Evolutionary conservation across 305 asterid species (phyloP).

Genomic region (Striga hermonthica): DNA sequence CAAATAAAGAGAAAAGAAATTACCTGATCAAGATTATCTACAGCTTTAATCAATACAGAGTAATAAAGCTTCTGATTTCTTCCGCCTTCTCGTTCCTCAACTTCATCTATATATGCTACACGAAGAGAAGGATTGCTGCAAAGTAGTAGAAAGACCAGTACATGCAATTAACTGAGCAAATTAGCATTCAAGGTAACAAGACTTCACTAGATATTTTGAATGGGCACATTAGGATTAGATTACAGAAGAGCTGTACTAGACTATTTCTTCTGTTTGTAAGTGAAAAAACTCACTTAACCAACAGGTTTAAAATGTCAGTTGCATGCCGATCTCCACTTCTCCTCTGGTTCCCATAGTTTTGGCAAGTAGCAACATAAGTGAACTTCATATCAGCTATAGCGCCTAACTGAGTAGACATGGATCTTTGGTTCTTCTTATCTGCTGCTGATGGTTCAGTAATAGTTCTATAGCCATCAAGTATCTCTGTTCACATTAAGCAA

Average conservation of each 20-base stretch:
- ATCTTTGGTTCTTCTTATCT: constrained; percentile 74
- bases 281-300: constrained; percentile 72
- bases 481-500: constrained; percentile 48
- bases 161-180: constrained; percentile 28
- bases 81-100: constrained; percentile 84
- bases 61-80: constrained; percentile 72
- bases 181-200: background rate
- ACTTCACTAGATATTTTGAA: no score
- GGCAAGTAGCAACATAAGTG: constrained; percentile 88
- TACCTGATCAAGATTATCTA: constrained; percentile 94
- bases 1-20: constrained; percentile 5
- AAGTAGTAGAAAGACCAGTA: constrained; percentile 28
- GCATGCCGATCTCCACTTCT: constrained; percentile 86
- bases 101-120: constrained; percentile 92
- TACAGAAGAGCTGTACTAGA: constrained; percentile 18
- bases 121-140: constrained; percentile 93
- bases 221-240: constrained; percentile 21
- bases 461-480: constrained; percentile 72
- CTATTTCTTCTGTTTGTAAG: constrained; percentile 21
- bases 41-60: constrained; percentile 89
- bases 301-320: constrained; percentile 77
- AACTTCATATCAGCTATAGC: constrained; percentile 90
- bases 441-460: constrained; percentile 55
- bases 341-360: constrained; percentile 86
- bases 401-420: constrained; percentile 67